Conservation (phyloP, 306 rosid genomes). For the Prunus fruticosa region DNA sequence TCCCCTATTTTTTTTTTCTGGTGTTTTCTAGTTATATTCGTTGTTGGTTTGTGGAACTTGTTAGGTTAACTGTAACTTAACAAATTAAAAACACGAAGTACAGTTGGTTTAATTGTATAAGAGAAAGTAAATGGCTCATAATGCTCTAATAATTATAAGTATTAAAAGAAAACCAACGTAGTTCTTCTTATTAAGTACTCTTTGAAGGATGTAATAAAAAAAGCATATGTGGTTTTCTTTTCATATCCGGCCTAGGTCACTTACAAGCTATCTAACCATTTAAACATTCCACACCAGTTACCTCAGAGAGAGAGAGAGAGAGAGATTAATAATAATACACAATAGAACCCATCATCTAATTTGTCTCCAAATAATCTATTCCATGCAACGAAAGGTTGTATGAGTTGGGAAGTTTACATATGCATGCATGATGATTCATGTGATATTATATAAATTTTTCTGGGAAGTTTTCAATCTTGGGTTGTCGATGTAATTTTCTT, state of each 20-base stretch:
- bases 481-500: too few relatives aligned
- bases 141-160: background rate
- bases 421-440: too few relatives aligned
- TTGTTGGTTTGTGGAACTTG: constrained; percentile 15
- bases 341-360: background rate
- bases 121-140: constrained; percentile 3
- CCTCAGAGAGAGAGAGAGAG: too few relatives aligned
- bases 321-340: too few relatives aligned
- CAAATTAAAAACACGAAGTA: constrained; percentile 14
- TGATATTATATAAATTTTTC: too few relatives aligned
- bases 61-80: constrained; percentile 31
- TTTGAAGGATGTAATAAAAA: too few relatives aligned
- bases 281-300: background rate
- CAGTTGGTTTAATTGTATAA: constrained; percentile 9
- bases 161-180: background rate
- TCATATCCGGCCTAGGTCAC: too few relatives aligned
- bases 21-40: constrained; percentile 4
- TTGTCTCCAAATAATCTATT: background rate
- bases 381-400: background rate
- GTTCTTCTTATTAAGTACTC: too few relatives aligned
- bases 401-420: too few relatives aligned
- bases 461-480: too few relatives aligned
- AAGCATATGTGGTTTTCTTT: too few relatives aligned
- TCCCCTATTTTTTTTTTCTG: background rate
- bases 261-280: background rate